These are phyloP conservation scores for Monilinia fructigena DNA, from an alignment of 2,329 filamentous ascomycete genomes.

Conservation along the genomic window DNA sequence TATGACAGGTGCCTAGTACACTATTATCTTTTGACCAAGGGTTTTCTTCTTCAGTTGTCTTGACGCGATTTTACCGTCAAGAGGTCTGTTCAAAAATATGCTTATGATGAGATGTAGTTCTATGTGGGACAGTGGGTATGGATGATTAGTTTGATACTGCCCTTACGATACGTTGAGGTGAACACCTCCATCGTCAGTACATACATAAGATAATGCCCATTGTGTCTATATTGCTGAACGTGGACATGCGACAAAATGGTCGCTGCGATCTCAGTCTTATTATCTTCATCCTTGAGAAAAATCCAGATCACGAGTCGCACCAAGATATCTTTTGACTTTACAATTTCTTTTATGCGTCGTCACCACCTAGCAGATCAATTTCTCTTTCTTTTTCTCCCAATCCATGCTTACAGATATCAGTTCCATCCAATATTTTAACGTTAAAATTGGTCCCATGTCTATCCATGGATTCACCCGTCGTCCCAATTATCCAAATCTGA, in stretches of 20 bases:
- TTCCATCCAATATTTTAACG: not conserved
- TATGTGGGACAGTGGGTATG: not conserved
- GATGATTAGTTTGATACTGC: not conserved
- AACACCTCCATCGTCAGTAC: not conserved
- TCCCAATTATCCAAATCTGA: constrained; percentile 29
- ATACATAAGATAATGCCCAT: too few species aligned
- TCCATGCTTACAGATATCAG: not conserved
- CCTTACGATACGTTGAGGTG: not conserved
- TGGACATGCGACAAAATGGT: not conserved
- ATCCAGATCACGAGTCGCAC: not conserved
- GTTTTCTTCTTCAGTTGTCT: not conserved
- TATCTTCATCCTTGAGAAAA: not conserved
- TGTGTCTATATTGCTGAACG: not conserved
- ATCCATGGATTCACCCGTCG: not conserved
- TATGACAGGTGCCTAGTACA: not conserved
- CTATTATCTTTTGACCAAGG: constrained; percentile 1
- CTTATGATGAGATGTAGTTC: constrained; percentile 2
- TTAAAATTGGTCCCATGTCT: constrained; percentile 5
- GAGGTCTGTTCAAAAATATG: not conserved
- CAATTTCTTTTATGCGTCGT: too few species aligned
- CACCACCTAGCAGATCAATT: not conserved
- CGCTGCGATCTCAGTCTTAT: not conserved
- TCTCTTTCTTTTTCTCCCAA: not conserved
- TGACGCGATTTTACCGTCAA: not conserved
- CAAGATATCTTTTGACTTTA: not conserved